Evolutionary conservation across 139 green algal species (phyloP).

Genomic region (Tetraselmis striata): DNA sequence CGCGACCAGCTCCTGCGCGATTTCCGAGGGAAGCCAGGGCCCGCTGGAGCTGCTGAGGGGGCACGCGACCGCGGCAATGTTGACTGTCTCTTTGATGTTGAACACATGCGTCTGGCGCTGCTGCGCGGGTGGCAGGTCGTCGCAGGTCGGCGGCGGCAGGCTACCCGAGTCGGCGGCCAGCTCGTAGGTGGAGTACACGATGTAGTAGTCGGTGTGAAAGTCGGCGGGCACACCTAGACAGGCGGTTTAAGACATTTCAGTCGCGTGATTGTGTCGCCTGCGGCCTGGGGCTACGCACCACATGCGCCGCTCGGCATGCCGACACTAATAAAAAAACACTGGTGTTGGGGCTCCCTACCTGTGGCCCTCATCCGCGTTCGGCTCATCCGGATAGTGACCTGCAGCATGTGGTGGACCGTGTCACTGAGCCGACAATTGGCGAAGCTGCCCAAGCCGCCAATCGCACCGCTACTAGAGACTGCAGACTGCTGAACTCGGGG

Average conservation of each 20-base stretch:
- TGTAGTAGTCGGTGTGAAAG: background rate
- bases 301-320: too few species aligned
- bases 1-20: background rate
- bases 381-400: background rate
- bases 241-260: too few species aligned
- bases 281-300: too few species aligned
- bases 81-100: background rate
- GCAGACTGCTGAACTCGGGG: too few species aligned
- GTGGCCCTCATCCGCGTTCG: background rate
- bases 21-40: background rate
- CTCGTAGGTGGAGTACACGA: background rate
- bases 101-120: background rate
- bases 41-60: background rate
- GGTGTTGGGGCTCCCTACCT: too few species aligned
- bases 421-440: too few species aligned
- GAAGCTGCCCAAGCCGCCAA: too few species aligned
- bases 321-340: too few species aligned
- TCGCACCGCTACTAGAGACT: too few species aligned
- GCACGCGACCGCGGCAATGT: background rate
- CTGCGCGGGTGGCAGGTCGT: background rate
- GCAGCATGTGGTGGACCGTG: too few species aligned
- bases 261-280: too few species aligned
- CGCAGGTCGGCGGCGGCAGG: background rate
- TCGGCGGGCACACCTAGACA: background rate
- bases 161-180: background rate